phyloP scores from a whole-genome alignment of 1,139 yeast genomes.

The Pichia sp. region DNA sequence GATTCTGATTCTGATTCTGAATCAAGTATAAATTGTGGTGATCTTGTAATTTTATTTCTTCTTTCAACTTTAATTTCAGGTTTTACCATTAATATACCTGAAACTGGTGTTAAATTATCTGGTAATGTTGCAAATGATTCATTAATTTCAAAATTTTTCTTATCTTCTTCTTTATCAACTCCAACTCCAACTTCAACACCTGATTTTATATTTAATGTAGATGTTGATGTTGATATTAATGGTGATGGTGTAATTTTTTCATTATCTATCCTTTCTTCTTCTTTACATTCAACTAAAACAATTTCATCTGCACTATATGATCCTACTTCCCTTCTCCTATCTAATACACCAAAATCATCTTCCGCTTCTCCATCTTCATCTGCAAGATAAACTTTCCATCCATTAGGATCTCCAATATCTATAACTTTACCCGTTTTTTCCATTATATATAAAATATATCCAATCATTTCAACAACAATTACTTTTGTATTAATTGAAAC shows the following conservation, averaged over 20 bases:
- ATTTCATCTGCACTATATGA: conserved; percentile 67
- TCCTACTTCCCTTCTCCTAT: conserved; percentile 46
- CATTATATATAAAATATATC: conserved; percentile 43
- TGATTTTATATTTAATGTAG: no score
- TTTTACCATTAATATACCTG: conserved; percentile 13
- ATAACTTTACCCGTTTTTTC: conserved; percentile 20
- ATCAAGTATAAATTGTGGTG: no score
- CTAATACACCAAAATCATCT: conserved; percentile 63
- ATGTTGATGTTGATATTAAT: no score
- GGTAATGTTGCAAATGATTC: conserved; percentile 17
- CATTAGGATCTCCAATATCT: conserved; percentile 43
- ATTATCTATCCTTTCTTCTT: conserved; percentile 33
- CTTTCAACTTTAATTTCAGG: no score
- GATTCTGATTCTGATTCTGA: no score
- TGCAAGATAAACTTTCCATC: conserved; percentile 62
- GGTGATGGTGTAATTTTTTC: conserved; percentile 51
- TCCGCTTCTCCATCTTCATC: conserved; percentile 81
- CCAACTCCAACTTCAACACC: no score
- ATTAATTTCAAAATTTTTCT: neutral
- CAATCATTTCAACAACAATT: conserved; percentile 58
- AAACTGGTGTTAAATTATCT: conserved; percentile 19
- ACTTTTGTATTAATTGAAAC: conserved; percentile 35
- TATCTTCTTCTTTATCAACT: neutral
- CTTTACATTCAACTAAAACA: conserved; percentile 47
- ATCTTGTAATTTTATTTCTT: no score